Percentiles rank a stretch among this genome's conserved stretches.
Conservation (phyloP, 257 asterid genomes). For the Salvia hispanica region DNA sequence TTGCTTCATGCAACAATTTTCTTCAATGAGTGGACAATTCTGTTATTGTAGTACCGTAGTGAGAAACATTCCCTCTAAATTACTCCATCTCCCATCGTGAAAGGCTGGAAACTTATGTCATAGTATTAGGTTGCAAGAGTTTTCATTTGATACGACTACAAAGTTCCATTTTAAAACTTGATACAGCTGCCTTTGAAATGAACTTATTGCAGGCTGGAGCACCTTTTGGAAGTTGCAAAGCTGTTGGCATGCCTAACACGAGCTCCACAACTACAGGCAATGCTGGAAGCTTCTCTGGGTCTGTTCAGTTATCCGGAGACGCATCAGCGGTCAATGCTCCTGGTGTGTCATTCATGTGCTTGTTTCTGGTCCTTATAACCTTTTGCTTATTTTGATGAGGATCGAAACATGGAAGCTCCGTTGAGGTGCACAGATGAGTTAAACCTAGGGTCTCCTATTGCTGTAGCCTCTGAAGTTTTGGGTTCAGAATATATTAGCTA, state of each 20-base stretch:
- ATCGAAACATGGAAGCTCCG: slow-evolving; percentile 25
- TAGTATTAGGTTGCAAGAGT: background rate
- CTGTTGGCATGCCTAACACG: slow-evolving; percentile 47
- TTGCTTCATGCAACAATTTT: background rate
- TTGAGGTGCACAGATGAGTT: slow-evolving; percentile 19
- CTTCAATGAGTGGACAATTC: background rate
- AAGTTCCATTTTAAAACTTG: background rate
- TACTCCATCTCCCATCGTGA: background rate
- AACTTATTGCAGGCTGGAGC: slow-evolving; percentile 72
- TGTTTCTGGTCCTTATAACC: slow-evolving; percentile 34
- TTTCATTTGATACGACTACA: background rate
- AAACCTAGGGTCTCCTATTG: slow-evolving; percentile 25
- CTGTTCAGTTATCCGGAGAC: slow-evolving; percentile 78
- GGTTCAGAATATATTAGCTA: slow-evolving; percentile 40
- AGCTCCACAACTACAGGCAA: slow-evolving; percentile 46
- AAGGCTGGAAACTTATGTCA: background rate
- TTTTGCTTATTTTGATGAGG: slow-evolving; percentile 38
- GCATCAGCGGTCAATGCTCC: slow-evolving; percentile 50
- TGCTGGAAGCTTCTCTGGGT: slow-evolving; percentile 90
- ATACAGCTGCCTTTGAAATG: slow-evolving; percentile 2
- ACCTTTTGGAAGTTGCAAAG: slow-evolving; percentile 76
- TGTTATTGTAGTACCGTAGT: background rate
- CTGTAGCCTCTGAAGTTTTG: slow-evolving; percentile 42
- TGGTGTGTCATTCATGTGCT: slow-evolving; percentile 30
- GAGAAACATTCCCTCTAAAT: background rate